These are phyloP conservation scores for Neurospora sp. DNA, from an alignment of 495 filamentous ascomycete genomes.

Conservation along the genomic window DNA sequence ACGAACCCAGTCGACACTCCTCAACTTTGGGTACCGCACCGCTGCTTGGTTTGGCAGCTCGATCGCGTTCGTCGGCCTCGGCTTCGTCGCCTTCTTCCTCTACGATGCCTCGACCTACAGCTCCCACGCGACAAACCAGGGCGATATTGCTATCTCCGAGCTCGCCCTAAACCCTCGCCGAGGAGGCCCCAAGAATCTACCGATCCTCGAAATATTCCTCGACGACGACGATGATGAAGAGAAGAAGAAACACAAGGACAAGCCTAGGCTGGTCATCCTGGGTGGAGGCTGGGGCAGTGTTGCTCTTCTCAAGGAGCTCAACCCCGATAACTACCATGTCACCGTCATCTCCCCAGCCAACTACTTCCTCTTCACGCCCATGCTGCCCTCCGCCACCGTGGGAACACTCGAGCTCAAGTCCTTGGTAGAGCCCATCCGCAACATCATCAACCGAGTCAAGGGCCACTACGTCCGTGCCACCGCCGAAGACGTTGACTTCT, in stretches of 20 bases:
- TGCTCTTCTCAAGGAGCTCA: constrained; percentile 79
- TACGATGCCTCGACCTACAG: constrained; percentile 92
- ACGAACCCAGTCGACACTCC: constrained; percentile 27
- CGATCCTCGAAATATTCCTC: constrained; percentile 75
- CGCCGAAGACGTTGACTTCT: constrained; percentile 85
- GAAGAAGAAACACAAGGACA: constrained; percentile 61
- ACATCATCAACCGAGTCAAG: constrained; percentile 62
- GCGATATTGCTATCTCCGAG: constrained; percentile 73
- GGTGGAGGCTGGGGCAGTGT: constrained; percentile 96
- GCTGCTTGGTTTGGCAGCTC: constrained; percentile 41
- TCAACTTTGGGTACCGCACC: constrained; percentile 42
- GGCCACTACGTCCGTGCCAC: constrained; percentile 85
- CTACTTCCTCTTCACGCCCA: constrained; percentile 96
- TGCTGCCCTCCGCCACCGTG: constrained; percentile 93
- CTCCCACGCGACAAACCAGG: constrained; percentile 42
- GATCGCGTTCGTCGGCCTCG: constrained; percentile 30
- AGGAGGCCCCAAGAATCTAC: constrained; percentile 93
- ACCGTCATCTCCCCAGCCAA: constrained; percentile 90
- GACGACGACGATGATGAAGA: constrained; percentile 74
- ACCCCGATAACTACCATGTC: constrained; percentile 85
- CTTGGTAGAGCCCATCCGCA: constrained; percentile 83
- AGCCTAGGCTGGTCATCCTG: constrained; percentile 84
- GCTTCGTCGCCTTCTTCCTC: constrained; percentile 75
- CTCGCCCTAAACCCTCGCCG: constrained; percentile 68
- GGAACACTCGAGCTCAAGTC: constrained; percentile 87